Conservation (phyloP, 1,139 yeast species). For the Candida glucosophila region DNA sequence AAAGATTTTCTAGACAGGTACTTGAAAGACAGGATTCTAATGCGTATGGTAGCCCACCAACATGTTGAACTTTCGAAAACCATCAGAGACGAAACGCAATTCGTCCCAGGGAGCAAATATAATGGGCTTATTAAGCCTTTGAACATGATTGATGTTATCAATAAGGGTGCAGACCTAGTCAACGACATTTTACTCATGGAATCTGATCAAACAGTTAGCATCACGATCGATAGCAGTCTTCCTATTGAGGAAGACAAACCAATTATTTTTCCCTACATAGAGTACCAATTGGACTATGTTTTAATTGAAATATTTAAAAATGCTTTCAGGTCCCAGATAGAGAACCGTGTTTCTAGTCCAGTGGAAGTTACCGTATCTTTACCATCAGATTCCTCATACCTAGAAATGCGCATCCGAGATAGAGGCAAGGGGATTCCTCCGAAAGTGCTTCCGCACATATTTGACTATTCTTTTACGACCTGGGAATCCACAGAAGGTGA, state of each 20-base stretch:
- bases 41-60: conserved; percentile 80
- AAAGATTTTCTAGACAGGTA: conserved; percentile 67
- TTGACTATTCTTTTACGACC: conserved; percentile 82
- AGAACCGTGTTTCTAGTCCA: conserved; percentile 50
- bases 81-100: conserved; percentile 15
- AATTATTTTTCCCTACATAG: conserved; percentile 63
- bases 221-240: conserved; percentile 39
- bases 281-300: conserved; percentile 80
- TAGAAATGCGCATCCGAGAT: conserved; percentile 73
- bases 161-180: conserved; percentile 62
- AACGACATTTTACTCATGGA: conserved; percentile 76
- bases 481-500: conserved; percentile 56
- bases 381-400: conserved; percentile 28
- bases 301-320: conserved; percentile 83
- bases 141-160: conserved; percentile 51
- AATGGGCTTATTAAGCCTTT: conserved; percentile 68
- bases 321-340: conserved; percentile 79
- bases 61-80: conserved; percentile 51
- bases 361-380: conserved; percentile 61
- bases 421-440: conserved; percentile 84
- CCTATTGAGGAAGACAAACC: conserved; percentile 6
- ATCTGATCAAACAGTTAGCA: conserved; percentile 63
- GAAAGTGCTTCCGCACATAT: conserved; percentile 52
- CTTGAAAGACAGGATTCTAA: conserved; percentile 72
- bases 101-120: conserved; percentile 30